phyloP scores from a whole-genome alignment of 192 early-diverging fungal species.

The Dispira parvispora region DNA sequence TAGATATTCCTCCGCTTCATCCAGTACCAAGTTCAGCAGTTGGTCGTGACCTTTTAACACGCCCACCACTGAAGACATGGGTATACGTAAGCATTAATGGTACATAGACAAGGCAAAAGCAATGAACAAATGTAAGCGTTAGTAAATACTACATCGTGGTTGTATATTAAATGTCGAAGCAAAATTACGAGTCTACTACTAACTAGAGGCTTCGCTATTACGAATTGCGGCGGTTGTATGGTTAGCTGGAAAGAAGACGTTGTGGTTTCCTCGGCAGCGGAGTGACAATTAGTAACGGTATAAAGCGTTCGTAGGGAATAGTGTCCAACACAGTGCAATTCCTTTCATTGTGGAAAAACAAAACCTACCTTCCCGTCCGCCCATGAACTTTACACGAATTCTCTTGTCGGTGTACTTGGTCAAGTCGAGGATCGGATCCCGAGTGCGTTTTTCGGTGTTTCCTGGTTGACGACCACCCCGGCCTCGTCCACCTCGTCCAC shows the following conservation, averaged over 20 bases:
- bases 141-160: too few relatives aligned
- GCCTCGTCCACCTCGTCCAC: conserved; percentile 21
- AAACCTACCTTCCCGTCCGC: conserved; percentile 72
- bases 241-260: neutral
- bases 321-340: too few relatives aligned
- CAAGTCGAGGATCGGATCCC: conserved; percentile 87
- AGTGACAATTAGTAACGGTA: too few relatives aligned
- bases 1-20: conserved; percentile 73
- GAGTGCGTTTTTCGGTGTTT: conserved; percentile 47
- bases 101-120: neutral
- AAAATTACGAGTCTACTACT: neutral
- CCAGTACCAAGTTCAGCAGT: conserved; percentile 84
- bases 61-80: conserved; percentile 50
- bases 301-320: too few relatives aligned
- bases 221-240: neutral
- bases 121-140: too few relatives aligned
- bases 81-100: conserved; percentile 3
- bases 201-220: neutral
- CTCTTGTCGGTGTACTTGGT: conserved; percentile 86
- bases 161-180: neutral
- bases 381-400: conserved; percentile 83
- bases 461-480: conserved; percentile 28
- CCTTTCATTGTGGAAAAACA: neutral
- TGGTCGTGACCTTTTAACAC: conserved; percentile 85
- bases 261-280: too few relatives aligned